Evolutionary conservation across 1,284 basidiomycete species (phyloP), one percentile per base, ranked within the genome.

Genomic region (Sporisorium graminicola): DNA sequence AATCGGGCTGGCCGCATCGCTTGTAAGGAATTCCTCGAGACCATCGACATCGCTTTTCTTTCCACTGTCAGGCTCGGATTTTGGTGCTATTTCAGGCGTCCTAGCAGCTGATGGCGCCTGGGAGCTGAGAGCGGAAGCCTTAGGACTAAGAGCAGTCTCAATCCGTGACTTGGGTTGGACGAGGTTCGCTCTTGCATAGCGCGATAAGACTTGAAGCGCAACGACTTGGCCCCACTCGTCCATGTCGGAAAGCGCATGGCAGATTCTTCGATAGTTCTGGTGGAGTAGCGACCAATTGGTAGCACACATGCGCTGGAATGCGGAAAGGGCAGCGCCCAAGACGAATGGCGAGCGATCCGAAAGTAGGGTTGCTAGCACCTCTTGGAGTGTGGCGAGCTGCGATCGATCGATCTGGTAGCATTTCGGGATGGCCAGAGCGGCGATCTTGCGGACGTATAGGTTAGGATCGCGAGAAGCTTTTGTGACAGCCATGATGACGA

Each of bases 211-310:
- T 42, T 92, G 90, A 59, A 97, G 87, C 9, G 95, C 87, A 47
- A 92, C 90, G 5, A 93, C 89, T 86, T 98, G 97, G 0, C 94
- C 94, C 96, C 96, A 99, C 85, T 97, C 95, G 82, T 99, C 96
- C 18, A 93, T 92, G 80, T 99, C 95, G 33, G 93, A 89, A 1
- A 99, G 87, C 16, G 93, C 89, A 50, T 90, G 89, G 83, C 94
- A 98, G 51, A 96, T 88, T 49, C 92, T 90, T 29, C 95, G 89
- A 82, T 93, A 99, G 82, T 96, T 93, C 26, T 90, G 89, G 83
- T 99, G 97, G 0, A 99, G 86, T 7, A 98, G 90, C 80, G 96
- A 93, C 31, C 80, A 84, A 5, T 72, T 52, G 5, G 72, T 56
- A 5, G 74, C 73, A 37, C 77, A 79, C 42, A 79, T 59, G 20